A percentile compares a stretch with the other conserved stretches of the same genome.
Conservation (phyloP, 2,329 filamentous ascomycete genomes). For the Epichloe festucae region DNA sequence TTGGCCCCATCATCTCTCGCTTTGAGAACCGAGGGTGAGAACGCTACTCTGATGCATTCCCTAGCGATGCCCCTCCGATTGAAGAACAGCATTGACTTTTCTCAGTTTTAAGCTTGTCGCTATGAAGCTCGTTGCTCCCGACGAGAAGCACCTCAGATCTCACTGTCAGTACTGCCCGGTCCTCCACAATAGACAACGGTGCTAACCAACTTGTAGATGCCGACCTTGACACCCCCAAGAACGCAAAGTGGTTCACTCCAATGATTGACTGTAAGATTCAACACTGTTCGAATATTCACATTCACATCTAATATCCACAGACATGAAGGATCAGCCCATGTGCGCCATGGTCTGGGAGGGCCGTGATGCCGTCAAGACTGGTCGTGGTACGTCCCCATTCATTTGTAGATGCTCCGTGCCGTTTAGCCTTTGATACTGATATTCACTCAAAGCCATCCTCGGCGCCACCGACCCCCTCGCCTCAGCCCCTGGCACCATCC, state of each 20-base stretch:
- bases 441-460: conserved; percentile 53
- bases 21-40: conserved; percentile 89
- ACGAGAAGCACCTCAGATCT: conserved; percentile 92
- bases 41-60: not conserved
- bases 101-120: conserved; percentile 78
- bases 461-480: conserved; percentile 97
- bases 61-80: not conserved
- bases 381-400: conserved; percentile 53
- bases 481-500: conserved; percentile 94
- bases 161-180: conserved; percentile 51
- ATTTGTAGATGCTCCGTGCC: not conserved
- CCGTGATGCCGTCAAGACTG: conserved; percentile 97
- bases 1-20: conserved; percentile 94
- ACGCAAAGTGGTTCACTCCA: conserved; percentile 94
- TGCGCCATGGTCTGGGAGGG: conserved; percentile 99
- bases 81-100: not conserved
- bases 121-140: conserved; percentile 85
- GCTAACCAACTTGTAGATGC: conserved; percentile 41
- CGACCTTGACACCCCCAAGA: conserved; percentile 52
- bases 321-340: conserved; percentile 45
- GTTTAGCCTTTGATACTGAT: conserved; percentile 4
- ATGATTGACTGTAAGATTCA: conserved; percentile 72
- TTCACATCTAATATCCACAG: not conserved
- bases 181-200: conserved; percentile 4
- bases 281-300: not conserved